Evolutionary conservation across 768 basidiomycete genomes (phyloP).

Genomic region (Boletus sp.): DNA sequence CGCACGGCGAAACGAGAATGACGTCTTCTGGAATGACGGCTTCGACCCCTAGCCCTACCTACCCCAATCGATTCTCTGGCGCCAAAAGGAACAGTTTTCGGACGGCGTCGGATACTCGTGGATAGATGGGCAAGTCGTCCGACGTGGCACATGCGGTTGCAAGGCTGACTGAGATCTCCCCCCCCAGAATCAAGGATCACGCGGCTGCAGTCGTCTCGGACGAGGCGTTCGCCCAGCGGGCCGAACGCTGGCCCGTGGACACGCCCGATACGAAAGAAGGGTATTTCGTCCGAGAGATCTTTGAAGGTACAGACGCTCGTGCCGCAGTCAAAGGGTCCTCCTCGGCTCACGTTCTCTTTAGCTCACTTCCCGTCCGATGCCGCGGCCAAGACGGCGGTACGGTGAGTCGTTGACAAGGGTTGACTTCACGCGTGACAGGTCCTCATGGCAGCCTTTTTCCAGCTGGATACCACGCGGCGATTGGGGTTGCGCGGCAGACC

Average conservation of each 20-base stretch:
- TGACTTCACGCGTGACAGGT: conserved; percentile 2
- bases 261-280: conserved; percentile 97
- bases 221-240: conserved; percentile 70
- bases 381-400: conserved; percentile 88
- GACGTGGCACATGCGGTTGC: neutral
- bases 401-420: conserved; percentile 46
- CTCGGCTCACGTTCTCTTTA: conserved; percentile 27
- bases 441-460: conserved; percentile 16
- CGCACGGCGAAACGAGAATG: neutral
- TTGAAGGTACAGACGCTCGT: conserved; percentile 56
- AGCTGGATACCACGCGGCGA: conserved; percentile 95
- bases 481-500: conserved; percentile 95
- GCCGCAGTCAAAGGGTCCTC: neutral
- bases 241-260: conserved; percentile 72
- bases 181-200: conserved; percentile 81
- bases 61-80: conserved; percentile 92
- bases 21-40: neutral
- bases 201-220: conserved; percentile 76
- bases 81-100: conserved; percentile 99
- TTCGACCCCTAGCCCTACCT: conserved; percentile 72
- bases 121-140: conserved; percentile 81
- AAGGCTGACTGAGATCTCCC: neutral
- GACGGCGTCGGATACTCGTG: conserved; percentile 98
- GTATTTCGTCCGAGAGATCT: conserved; percentile 88
- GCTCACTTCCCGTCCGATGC: conserved; percentile 82